Conservation (phyloP, 1,139 yeast genomes). For the Meyerozyma guilliermondii region DNA sequence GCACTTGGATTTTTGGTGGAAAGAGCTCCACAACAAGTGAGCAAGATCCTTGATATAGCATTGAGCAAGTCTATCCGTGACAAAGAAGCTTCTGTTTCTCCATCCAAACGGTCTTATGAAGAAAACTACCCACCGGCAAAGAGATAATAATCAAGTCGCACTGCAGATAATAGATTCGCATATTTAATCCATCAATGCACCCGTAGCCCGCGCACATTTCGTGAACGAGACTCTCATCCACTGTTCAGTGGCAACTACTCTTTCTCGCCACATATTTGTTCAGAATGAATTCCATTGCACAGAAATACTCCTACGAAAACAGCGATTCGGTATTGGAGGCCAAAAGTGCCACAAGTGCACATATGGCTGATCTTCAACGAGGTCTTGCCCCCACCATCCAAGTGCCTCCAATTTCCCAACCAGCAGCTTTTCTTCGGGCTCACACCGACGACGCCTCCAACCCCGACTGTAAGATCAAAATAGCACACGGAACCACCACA, state of each 20-base stretch:
- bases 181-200: background rate
- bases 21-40: constrained; percentile 82
- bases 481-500: constrained; percentile 98
- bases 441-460: constrained; percentile 92
- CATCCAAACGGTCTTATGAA: background rate
- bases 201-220: background rate
- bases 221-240: background rate
- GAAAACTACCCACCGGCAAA: background rate
- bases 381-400: constrained; percentile 61
- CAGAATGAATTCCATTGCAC: constrained; percentile 39
- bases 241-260: background rate
- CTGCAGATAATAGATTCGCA: background rate
- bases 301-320: constrained; percentile 31
- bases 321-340: constrained; percentile 26
- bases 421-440: constrained; percentile 94
- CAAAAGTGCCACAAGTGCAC: constrained; percentile 21
- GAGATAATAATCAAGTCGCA: background rate
- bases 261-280: background rate
- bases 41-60: constrained; percentile 77
- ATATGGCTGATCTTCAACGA: constrained; percentile 22
- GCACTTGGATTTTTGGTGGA: constrained; percentile 78
- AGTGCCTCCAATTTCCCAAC: constrained; percentile 83
- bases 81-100: constrained; percentile 18
- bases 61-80: constrained; percentile 74
- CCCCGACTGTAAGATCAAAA: constrained; percentile 91